These are phyloP conservation scores for Fraxinus platypoda DNA, from an alignment of 305 asterid genomes.

Conservation along the genomic window DNA sequence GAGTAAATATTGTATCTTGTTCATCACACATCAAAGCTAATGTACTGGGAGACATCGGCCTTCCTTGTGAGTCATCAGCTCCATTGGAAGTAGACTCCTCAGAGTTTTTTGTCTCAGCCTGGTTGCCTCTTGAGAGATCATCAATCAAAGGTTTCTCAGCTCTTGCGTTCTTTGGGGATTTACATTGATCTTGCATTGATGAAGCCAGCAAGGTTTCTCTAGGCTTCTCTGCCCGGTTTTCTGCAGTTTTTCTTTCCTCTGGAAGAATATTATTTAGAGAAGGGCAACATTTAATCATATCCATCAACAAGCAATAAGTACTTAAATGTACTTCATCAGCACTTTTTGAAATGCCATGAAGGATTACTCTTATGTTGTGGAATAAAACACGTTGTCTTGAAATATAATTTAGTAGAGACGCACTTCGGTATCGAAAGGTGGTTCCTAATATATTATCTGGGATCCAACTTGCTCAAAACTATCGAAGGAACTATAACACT, in stretches of 20 bases:
- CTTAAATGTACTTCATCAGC: background rate
- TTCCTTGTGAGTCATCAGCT: conserved; percentile 60
- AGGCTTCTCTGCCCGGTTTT: conserved; percentile 43
- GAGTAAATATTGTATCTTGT: conserved; percentile 65
- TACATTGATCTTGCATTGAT: conserved; percentile 44
- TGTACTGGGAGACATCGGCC: conserved; percentile 94
- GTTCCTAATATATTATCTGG: background rate
- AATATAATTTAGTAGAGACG: background rate
- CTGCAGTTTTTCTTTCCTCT: conserved; percentile 55
- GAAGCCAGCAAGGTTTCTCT: conserved; percentile 46
- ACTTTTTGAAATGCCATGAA: background rate
- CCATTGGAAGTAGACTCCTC: conserved; percentile 63
- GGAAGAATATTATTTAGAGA: conserved; percentile 24
- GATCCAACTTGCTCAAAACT: background rate
- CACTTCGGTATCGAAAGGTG: background rate
- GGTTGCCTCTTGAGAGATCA: conserved; percentile 39
- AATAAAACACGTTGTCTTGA: background rate
- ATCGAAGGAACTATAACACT: background rate
- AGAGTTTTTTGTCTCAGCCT: conserved; percentile 41
- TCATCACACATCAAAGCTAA: conserved; percentile 98
- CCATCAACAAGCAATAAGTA: conserved; percentile 10
- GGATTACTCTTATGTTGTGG: background rate
- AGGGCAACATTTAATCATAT: background rate
- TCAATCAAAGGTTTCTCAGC: conserved; percentile 36
- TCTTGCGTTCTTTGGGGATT: conserved; percentile 40